These are phyloP conservation scores for Allomyces macrogynus DNA, from an alignment of 192 early-diverging fungal species.

Conservation along the genomic window DNA sequence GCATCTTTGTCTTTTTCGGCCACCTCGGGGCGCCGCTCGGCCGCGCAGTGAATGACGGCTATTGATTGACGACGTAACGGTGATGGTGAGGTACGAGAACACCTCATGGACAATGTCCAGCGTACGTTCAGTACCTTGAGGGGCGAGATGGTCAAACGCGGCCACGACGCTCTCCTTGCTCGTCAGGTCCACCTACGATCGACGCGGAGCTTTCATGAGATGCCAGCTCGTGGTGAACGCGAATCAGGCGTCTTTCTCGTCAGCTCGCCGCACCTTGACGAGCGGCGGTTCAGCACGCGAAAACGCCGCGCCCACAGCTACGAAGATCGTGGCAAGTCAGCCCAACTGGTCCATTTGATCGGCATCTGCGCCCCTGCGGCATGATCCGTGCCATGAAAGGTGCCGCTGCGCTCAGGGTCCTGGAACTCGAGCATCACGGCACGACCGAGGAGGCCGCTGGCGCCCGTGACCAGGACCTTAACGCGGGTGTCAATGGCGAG, in stretches of 20 bases:
- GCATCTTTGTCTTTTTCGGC: conserved; percentile 42
- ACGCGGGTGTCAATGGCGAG: conserved; percentile 6
- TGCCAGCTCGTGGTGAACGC: not conserved
- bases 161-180: conserved; percentile 22
- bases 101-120: too few relatives aligned
- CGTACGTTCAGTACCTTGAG: too few relatives aligned
- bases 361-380: not conserved
- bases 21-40: conserved; percentile 66
- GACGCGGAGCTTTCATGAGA: not conserved
- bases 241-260: not conserved
- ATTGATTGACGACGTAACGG: not conserved
- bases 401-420: conserved; percentile 7
- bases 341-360: not conserved
- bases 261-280: conserved; percentile 18
- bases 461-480: conserved; percentile 58
- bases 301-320: conserved; percentile 54
- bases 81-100: not conserved
- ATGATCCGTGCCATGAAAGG: conserved; percentile 21
- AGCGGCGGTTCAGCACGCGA: conserved; percentile 31
- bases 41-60: conserved; percentile 65
- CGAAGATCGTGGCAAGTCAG: conserved; percentile 1
- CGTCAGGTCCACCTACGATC: conserved; percentile 33
- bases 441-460: conserved; percentile 64
- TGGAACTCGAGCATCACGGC: conserved; percentile 36
- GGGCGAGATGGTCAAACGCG: conserved; percentile 32